Evolutionary conservation across 2,329 filamentous ascomycete genomes (phyloP), one percentile per base, ranked within the genome.

Genomic region (Endocalyx cinctus): DNA sequence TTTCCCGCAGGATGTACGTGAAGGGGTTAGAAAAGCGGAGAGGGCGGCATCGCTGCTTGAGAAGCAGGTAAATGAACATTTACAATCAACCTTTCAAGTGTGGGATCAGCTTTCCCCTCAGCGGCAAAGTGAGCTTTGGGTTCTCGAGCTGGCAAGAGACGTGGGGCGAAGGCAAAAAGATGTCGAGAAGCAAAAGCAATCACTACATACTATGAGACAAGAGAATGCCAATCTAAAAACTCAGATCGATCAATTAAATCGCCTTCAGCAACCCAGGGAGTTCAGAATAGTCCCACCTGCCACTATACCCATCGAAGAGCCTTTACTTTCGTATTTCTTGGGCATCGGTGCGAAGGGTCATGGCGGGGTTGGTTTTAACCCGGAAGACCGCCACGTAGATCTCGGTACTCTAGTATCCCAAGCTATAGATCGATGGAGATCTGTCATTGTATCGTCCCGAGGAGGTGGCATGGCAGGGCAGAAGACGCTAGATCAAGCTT

Each of bases 81-180:
- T 95, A 5, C 74, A 84, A n/a, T 77, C 81, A 11, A 80, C 86
- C 1, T 94, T 80, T 55, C 70, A 74, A 6, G 82, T 86, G 26
- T 97, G 89, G 89, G 76, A 76, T 32, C 67, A 67, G 2, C 66
- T 92, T 17, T 61, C 79, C 0, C 44, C 57, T 3, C 70, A 74
- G 22, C 69, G 74, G 15, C 71, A 74, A 33, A 66, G 66, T 17
- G 74, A 80, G 43, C 64, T 81, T 6, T 82, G 78, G 78, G 59
- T 69, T 5, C 52, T 82, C 22, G 77, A 81, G 51, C 59, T 82
- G 25, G 78, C 78, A 0, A 65, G 78, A n/a, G 66, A 69, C 18
- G 64, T 81, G 2, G 74, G 74, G 5, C 60, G 69, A 35, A 76
- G 72, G 43, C 67, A 77, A 39, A 74, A 74, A 34, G 70, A 77